A percentile compares a stretch with the other conserved stretches of the same genome.
Evolutionary conservation across 2,329 filamentous ascomycete species (phyloP).

Genomic region (Beauveria sp.): DNA sequence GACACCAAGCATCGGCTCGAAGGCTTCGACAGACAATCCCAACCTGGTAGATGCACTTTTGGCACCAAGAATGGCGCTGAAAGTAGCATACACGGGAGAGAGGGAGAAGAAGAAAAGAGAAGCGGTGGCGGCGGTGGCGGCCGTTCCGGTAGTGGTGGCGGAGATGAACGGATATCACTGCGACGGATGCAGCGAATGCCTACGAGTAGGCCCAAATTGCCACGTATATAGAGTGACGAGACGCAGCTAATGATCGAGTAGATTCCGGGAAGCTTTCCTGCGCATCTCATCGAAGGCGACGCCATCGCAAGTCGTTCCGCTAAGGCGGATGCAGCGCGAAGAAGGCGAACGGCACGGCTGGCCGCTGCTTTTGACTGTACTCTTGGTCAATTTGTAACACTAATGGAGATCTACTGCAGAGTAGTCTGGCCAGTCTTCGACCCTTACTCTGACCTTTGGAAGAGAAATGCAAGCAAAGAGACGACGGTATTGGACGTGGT

Average conservation of each 20-base stretch:
- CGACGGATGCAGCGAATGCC: background rate
- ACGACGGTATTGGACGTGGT: conserved; percentile 15
- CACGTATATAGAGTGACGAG: background rate
- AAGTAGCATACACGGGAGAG: background rate
- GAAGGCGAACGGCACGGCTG: background rate
- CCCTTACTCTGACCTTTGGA: conserved; percentile 28
- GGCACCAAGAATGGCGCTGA: background rate
- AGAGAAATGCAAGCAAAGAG: conserved; percentile 17
- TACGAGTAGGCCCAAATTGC: background rate
- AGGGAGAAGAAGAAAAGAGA: background rate
- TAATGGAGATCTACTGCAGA: conserved; percentile 27
- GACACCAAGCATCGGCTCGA: background rate
- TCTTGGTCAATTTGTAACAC: background rate
- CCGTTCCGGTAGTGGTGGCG: background rate
- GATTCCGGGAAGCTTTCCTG: conserved; percentile 23
- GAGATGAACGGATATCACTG: background rate
- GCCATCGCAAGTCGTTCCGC: conserved; percentile 24
- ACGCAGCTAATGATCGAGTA: conserved; percentile 1
- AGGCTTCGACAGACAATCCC: background rate
- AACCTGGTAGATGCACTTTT: background rate
- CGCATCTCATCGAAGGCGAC: conserved; percentile 19
- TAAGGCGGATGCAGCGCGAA: background rate
- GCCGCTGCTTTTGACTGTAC: background rate
- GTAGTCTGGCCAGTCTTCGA: conserved; percentile 33
- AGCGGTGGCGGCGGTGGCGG: background rate